Conservation (phyloP, 805 yeast species). For the Zygosaccharomyces lentus region DNA sequence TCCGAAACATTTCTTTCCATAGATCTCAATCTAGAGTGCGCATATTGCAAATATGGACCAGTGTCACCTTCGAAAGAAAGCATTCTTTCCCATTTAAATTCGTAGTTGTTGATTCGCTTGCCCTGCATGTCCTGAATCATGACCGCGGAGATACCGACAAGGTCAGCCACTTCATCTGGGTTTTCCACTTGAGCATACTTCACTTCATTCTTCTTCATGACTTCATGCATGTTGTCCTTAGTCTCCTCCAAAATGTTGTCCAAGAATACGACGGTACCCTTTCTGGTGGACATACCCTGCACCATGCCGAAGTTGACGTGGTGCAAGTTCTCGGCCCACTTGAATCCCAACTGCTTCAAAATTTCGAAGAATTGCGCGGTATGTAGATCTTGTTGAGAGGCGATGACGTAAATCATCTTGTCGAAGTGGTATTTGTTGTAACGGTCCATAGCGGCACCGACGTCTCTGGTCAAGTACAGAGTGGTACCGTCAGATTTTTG, state of each 20-base stretch:
- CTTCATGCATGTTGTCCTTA: constrained; percentile 90
- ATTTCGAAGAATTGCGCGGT: constrained; percentile 91
- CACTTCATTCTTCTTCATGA: constrained; percentile 85
- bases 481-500: constrained; percentile 96
- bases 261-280: constrained; percentile 97
- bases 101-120: constrained; percentile 93
- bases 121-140: constrained; percentile 99
- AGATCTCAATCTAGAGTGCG: constrained; percentile 94
- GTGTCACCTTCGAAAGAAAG: constrained; percentile 98
- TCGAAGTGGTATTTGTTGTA: constrained; percentile 79
- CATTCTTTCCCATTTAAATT: constrained; percentile 98
- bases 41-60: constrained; percentile 97
- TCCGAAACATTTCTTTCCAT: constrained; percentile 76
- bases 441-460: constrained; percentile 94
- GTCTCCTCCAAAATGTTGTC: constrained; percentile 92
- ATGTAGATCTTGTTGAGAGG: constrained; percentile 94
- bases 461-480: constrained; percentile 89
- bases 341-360: constrained; percentile 81
- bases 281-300: constrained; percentile 96
- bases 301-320: constrained; percentile 98
- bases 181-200: constrained; percentile 90
- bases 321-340: constrained; percentile 75
- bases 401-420: constrained; percentile 94
- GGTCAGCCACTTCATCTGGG: constrained; percentile 92
- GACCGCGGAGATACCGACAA: constrained; percentile 94